Percentiles rank a stretch among this genome's conserved stretches.
These are phyloP conservation scores for Cichorium intybus DNA, from an alignment of 140 eudicot species.

Conservation along the genomic window DNA sequence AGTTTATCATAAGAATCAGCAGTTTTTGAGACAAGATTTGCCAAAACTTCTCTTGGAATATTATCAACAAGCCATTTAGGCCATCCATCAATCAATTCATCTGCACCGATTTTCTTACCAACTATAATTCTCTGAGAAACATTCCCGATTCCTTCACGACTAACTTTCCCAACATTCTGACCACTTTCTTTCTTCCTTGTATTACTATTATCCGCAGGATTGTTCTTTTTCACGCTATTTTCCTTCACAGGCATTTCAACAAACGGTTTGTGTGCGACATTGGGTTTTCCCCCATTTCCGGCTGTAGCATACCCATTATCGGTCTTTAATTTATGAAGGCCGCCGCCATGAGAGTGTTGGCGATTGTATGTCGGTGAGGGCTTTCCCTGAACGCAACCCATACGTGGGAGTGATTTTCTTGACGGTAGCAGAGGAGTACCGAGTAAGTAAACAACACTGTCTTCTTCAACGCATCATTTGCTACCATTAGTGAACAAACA, in stretches of 20 bases:
- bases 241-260: constrained; percentile 24
- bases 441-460: neutral
- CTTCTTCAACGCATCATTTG: neutral
- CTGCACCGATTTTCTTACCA: constrained; percentile 46
- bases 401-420: constrained; percentile 19
- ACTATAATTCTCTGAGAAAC: constrained; percentile 35
- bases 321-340: constrained; percentile 40
- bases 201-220: constrained; percentile 1
- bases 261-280: constrained; percentile 20
- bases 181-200: constrained; percentile 17
- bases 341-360: constrained; percentile 28
- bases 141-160: constrained; percentile 23
- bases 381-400: constrained; percentile 72
- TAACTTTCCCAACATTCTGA: constrained; percentile 22
- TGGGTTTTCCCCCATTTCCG: constrained; percentile 22
- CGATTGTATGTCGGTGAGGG: constrained; percentile 22
- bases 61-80: constrained; percentile 83
- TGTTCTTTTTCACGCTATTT: neutral
- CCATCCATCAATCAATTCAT: constrained; percentile 70
- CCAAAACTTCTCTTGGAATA: constrained; percentile 49
- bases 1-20: constrained; percentile 91
- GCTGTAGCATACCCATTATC: constrained; percentile 52
- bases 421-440: constrained; percentile 10
- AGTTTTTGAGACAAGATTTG: constrained; percentile 54
- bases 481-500: constrained; percentile 10